Conservation (phyloP, 306 rosid genomes). For the Spatholobus suberectus region DNA sequence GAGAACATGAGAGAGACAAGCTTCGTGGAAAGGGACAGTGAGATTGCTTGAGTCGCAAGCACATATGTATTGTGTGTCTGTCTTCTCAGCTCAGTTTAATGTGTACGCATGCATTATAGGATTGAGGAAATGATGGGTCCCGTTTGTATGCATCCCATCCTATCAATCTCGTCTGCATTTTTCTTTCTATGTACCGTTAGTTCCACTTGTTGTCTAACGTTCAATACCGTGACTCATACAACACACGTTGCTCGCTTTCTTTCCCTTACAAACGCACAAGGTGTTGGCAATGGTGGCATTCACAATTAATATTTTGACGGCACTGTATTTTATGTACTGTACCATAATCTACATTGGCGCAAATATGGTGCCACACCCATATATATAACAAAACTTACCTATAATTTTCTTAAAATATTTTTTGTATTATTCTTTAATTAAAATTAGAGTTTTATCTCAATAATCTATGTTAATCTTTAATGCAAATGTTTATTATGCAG, state of each 20-base stretch:
- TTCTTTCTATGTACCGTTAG: slow-evolving; percentile 28
- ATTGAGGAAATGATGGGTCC: slow-evolving; percentile 44
- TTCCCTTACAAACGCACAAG: background rate
- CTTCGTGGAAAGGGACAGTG: slow-evolving; percentile 33
- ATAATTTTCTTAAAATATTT: too few species aligned
- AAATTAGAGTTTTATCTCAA: too few species aligned
- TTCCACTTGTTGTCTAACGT: slow-evolving; percentile 43
- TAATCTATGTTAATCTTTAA: too few species aligned
- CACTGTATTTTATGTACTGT: background rate
- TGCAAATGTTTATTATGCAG: too few species aligned
- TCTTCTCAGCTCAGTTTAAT: slow-evolving; percentile 23
- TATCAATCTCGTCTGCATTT: slow-evolving; percentile 39
- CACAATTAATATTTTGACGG: slow-evolving; percentile 7
- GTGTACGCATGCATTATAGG: slow-evolving; percentile 15
- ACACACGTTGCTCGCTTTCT: background rate
- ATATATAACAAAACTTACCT: too few species aligned
- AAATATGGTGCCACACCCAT: slow-evolving; percentile 1
- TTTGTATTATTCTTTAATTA: too few species aligned
- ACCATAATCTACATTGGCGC: background rate
- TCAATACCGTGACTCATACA: background rate
- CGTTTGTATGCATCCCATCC: slow-evolving; percentile 45
- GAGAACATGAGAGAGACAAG: background rate
- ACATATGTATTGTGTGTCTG: slow-evolving; percentile 30
- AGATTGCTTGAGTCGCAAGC: slow-evolving; percentile 41
- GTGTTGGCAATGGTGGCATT: slow-evolving; percentile 1